Conservation (phyloP, 305 asterid species). For the Fraxinus sp. region DNA sequence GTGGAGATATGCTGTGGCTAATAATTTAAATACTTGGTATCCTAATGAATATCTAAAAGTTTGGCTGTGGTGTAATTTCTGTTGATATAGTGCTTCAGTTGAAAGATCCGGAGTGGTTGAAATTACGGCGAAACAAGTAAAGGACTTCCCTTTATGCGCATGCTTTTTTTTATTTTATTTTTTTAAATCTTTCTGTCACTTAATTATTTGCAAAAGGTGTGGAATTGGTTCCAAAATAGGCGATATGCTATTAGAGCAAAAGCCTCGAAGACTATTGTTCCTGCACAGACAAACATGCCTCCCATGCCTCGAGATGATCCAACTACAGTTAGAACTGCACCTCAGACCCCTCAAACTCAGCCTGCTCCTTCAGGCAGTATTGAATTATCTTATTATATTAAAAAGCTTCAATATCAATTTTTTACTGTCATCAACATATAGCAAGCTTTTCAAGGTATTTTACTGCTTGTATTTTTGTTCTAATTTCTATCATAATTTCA, state of each 20-base stretch:
- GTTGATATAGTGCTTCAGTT: slow-evolving; percentile 55
- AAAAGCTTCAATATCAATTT: not conserved
- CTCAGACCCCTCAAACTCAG: slow-evolving; percentile 54
- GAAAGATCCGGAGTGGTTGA: slow-evolving; percentile 80
- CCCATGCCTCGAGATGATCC: slow-evolving; percentile 54
- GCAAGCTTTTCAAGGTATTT: not conserved
- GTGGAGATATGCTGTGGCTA: slow-evolving; percentile 7
- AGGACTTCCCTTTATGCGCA: not conserved
- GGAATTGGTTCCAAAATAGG: slow-evolving; percentile 99
- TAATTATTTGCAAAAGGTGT: slow-evolving; percentile 49
- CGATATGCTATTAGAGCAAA: slow-evolving; percentile 91
- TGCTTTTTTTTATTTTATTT: slow-evolving; percentile 20
- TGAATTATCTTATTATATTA: slow-evolving; percentile 11
- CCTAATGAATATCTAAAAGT: slow-evolving; percentile 10
- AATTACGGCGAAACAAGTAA: slow-evolving; percentile 86
- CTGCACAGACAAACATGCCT: slow-evolving; percentile 45
- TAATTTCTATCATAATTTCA: slow-evolving; percentile 23
- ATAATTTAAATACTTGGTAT: slow-evolving; percentile 12
- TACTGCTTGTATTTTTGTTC: slow-evolving; percentile 16
- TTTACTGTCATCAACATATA: slow-evolving; percentile 4
- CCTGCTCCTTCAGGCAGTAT: slow-evolving; percentile 53
- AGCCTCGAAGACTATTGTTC: slow-evolving; percentile 54
- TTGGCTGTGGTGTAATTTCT: slow-evolving; percentile 22
- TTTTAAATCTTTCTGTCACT: slow-evolving; percentile 7
- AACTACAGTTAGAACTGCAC: slow-evolving; percentile 43